Conservation (phyloP, 352 stramenopile genomes). For the Aphanomyces astaci region DNA sequence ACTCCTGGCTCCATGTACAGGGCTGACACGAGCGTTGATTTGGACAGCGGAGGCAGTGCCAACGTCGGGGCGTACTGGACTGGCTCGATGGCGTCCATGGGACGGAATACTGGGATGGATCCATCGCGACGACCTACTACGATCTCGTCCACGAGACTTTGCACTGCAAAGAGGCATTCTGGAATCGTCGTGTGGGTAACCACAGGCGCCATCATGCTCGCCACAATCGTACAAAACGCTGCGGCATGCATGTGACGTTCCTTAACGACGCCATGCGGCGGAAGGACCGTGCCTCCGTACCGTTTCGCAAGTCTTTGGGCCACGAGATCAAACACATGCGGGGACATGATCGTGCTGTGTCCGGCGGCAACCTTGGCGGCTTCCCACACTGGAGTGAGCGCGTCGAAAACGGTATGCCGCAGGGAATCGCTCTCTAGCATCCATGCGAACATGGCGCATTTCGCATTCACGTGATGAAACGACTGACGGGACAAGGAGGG, state of each 20-base stretch:
- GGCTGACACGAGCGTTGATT: not conserved
- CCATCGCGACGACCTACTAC: not conserved
- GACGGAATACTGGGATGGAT: not conserved
- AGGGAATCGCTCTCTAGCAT: not conserved
- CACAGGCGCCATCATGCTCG: not conserved
- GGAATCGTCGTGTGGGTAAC: not conserved
- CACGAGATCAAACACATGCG: not conserved
- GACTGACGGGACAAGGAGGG: not conserved
- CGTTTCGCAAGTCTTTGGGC: not conserved
- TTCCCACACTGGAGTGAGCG: not conserved
- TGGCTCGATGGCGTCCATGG: not conserved
- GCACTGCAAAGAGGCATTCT: not conserved
- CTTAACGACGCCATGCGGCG: not conserved
- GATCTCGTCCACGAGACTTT: not conserved
- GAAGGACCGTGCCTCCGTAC: not conserved
- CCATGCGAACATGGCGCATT: slow-evolving; percentile 2
- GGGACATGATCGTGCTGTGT: not conserved
- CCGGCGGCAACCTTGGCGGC: not conserved
- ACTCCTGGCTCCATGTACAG: not conserved
- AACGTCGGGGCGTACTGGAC: not conserved
- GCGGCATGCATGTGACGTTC: not conserved
- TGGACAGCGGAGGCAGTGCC: not conserved
- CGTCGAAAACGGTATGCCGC: not conserved
- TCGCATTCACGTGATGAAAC: not conserved
- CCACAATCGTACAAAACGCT: not conserved